Evolutionary conservation across 192 early-diverging fungal species (phyloP).

Genomic region (Backusella psychrophila): DNA sequence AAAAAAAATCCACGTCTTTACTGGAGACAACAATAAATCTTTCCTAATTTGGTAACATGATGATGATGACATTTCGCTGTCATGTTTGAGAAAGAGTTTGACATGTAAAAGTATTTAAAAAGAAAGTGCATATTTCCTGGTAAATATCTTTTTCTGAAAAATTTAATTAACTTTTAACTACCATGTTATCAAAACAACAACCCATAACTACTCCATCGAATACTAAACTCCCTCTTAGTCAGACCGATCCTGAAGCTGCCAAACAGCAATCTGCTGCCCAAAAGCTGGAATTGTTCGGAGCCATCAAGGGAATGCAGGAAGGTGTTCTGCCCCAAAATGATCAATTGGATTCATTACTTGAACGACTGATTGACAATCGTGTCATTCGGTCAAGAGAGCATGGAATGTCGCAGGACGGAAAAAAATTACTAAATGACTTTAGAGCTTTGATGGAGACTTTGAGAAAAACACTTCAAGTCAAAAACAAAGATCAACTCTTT

Average conservation of each 20-base stretch:
- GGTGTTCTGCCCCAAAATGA: constrained; percentile 41
- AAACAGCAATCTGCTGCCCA: constrained; percentile 11
- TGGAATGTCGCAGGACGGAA: constrained; percentile 39
- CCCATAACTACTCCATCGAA: neutral
- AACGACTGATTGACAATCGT: constrained; percentile 19
- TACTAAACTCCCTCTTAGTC: neutral
- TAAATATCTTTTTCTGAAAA: neutral
- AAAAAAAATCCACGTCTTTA: neutral
- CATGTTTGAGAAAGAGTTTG: neutral
- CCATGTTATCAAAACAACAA: neutral
- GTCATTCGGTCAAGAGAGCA: constrained; percentile 33
- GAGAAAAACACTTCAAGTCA: constrained; percentile 28
- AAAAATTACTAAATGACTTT: constrained; percentile 33
- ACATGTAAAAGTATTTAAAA: neutral
- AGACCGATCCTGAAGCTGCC: constrained; percentile 2
- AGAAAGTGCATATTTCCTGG: neutral
- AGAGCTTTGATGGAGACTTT: constrained; percentile 33
- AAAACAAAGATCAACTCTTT: constrained; percentile 42
- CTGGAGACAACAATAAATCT: neutral
- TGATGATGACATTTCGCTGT: neutral
- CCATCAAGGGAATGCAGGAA: constrained; percentile 30
- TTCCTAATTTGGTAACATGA: neutral
- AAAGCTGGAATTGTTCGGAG: constrained; percentile 37
- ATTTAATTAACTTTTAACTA: neutral
- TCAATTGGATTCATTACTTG: constrained; percentile 33